Conservation (phyloP, 1,139 yeast species). For the Yamadazyma sp. region DNA sequence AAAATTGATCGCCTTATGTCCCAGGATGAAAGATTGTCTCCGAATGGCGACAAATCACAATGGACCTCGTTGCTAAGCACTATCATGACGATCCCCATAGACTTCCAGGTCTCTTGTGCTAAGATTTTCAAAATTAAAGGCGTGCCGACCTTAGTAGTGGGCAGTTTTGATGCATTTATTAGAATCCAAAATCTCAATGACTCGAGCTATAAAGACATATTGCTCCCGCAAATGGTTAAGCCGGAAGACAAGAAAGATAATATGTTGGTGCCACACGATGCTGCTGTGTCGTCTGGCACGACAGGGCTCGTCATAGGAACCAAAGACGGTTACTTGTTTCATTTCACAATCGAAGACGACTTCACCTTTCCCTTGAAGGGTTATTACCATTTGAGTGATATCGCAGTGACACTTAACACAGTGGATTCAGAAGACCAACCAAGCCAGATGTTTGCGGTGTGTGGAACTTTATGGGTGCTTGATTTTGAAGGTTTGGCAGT, state of each 20-base stretch:
- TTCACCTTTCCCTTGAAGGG: conserved; percentile 13
- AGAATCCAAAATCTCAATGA: not conserved
- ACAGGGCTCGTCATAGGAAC: conserved; percentile 33
- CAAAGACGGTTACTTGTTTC: conserved; percentile 27
- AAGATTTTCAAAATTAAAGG: conserved; percentile 10
- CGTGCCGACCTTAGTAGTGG: conserved; percentile 14
- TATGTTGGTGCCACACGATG: too few relatives aligned
- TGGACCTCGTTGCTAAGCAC: conserved; percentile 4
- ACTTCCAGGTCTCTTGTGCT: conserved; percentile 21
- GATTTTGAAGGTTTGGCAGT: conserved; percentile 28
- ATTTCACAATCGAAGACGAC: conserved; percentile 15
- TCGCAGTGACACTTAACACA: conserved; percentile 13
- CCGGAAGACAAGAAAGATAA: not conserved
- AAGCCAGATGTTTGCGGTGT: conserved; percentile 26
- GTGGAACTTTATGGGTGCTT: conserved; percentile 45
- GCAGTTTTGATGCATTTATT: conserved; percentile 22
- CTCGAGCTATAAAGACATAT: not conserved
- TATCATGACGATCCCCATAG: conserved; percentile 7
- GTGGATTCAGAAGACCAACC: conserved; percentile 11
- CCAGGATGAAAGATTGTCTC: not conserved
- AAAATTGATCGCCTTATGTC: not conserved
- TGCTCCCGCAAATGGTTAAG: not conserved
- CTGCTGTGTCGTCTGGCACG: too few relatives aligned
- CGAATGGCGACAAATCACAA: conserved; percentile 1
- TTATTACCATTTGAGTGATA: conserved; percentile 26